Evolutionary conservation across 2,329 filamentous ascomycete genomes (phyloP), one percentile per base, ranked within the genome.

Genomic region (Colletotrichum destructivum): DNA sequence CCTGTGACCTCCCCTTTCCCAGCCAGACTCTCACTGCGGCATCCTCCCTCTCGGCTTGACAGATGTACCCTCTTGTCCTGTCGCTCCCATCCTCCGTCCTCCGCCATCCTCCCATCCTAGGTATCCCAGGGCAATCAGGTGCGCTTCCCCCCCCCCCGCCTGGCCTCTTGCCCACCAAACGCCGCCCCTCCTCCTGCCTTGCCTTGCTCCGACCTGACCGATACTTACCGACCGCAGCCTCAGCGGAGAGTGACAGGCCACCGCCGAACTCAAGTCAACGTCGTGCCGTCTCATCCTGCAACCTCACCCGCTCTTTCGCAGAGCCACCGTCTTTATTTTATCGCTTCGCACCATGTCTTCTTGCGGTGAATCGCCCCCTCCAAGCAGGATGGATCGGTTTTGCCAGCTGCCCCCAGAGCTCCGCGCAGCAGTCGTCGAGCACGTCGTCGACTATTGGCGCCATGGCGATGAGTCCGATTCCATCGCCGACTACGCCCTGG

Each of bases 401-500:
- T 59, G 63, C 40, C 66, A 47, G 47, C 67, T 72, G 16, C 70
- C 70, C 21, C 55, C 66, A 49, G 70, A 72, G 73, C 64, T 69
- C 73, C 26, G 74, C 65, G 70, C 62, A 61, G 51, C 67, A 62
- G 61, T 75, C 62, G 60, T 55, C 55, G 55, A 64, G 44, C 31
- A 72, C 71, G 67, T 71, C n/a, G 61, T 76, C 68, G 64, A 73
- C 65, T 38, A 52, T 40, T 76, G 75, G 75, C 42, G 55, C 12
- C 52, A 71, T 9, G 63, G 72, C 18, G 74, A 76, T 18, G 72
- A 75, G 11, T 44, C 62, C 55, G 67, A 62, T 8, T 70, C 66
- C 49, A 61, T 72, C 49, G 67, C 76, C 12, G 68, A 67, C 38
- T 77, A 77, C 51, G 78, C 77, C 31, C 72, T 74, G 16, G 77